phyloP scores from a whole-genome alignment of 331 rosid species.

The Pyracantha coccinea region DNA sequence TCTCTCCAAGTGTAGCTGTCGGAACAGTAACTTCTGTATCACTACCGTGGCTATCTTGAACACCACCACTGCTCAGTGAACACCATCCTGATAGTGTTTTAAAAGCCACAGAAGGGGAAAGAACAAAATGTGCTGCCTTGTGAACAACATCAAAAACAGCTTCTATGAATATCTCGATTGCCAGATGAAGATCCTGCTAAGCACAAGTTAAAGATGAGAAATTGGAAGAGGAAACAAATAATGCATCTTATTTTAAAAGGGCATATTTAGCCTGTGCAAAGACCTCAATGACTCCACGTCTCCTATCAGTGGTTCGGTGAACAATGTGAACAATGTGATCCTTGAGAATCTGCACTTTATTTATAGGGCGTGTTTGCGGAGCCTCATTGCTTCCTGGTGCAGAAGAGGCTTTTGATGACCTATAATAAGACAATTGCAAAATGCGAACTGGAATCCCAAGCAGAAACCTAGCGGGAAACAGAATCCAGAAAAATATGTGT shows the following conservation, averaged over 20 bases:
- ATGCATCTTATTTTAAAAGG: neutral
- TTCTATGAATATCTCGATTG: constrained; percentile 70
- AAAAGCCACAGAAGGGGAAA: constrained; percentile 62
- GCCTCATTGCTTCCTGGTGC: constrained; percentile 21
- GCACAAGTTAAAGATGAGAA: constrained; percentile 6
- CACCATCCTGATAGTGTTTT: constrained; percentile 29
- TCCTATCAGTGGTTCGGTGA: constrained; percentile 74
- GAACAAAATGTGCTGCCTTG: constrained; percentile 65
- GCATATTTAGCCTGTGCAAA: neutral
- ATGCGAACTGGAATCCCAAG: constrained; percentile 44
- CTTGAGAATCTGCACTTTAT: constrained; percentile 47
- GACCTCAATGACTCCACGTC: constrained; percentile 97
- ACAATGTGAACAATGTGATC: constrained; percentile 62
- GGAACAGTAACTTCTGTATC: constrained; percentile 19
- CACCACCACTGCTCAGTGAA: constrained; percentile 22
- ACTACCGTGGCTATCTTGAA: constrained; percentile 14
- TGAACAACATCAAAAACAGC: constrained; percentile 63
- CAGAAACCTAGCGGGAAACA: constrained; percentile 46
- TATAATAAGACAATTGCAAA: constrained; percentile 20
- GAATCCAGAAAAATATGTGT: constrained; percentile 44
- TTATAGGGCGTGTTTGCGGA: constrained; percentile 19
- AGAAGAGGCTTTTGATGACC: constrained; percentile 18
- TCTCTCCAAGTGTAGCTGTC: constrained; percentile 44
- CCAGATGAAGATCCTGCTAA: constrained; percentile 84
- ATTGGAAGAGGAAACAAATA: neutral